A percentile compares a stretch with the other conserved stretches of the same genome.
phyloP scores from a whole-genome alignment of 192 early-diverging fungal genomes.

The Coemansia sp. region DNA sequence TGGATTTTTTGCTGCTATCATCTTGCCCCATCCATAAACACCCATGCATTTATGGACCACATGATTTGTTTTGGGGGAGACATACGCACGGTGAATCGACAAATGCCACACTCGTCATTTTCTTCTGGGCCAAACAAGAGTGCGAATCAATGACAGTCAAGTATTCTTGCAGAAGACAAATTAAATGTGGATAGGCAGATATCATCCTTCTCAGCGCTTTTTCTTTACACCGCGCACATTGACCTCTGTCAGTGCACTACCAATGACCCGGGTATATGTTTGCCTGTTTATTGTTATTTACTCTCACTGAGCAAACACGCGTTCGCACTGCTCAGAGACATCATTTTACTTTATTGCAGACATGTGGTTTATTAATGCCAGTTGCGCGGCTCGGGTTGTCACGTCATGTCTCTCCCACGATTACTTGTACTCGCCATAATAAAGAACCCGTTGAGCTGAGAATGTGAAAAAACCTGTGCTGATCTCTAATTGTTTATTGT shows the following conservation, averaged over 20 bases:
- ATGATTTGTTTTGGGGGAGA: slow-evolving; percentile 2
- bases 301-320: not conserved
- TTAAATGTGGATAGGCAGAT: not conserved
- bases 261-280: not conserved
- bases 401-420: not conserved
- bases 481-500: not conserved
- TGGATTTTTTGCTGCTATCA: not conserved
- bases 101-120: not conserved
- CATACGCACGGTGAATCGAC: not conserved
- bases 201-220: not conserved
- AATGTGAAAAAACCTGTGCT: not conserved
- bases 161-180: not conserved
- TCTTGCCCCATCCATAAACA: not conserved
- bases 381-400: not conserved
- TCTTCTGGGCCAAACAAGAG: not conserved
- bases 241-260: not conserved
- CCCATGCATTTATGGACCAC: not conserved
- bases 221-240: not conserved
- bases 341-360: not conserved
- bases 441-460: not conserved
- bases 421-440: not conserved
- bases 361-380: not conserved
- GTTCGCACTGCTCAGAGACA: not conserved
- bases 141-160: not conserved
- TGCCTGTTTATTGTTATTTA: not conserved